Evolutionary conservation across 2,329 filamentous ascomycete species (phyloP), one percentile per base, ranked within the genome.

Genomic region (Epichloe baconii): DNA sequence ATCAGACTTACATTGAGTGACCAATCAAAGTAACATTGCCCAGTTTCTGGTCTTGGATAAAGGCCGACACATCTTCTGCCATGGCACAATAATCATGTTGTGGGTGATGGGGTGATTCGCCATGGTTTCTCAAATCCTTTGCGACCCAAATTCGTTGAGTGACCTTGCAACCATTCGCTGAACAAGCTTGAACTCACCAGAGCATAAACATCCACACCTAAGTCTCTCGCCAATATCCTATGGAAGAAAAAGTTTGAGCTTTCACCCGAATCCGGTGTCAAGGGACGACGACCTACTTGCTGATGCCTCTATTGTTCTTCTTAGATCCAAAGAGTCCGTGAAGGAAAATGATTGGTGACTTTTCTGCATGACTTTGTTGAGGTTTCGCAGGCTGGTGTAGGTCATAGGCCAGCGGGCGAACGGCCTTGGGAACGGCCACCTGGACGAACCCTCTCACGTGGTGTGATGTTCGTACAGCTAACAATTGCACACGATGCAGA

Each of bases 281-380:
- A 19, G 34, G 35, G 10, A 11, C n/a, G 43, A 11, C 36, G 35
- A 71, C 85, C 66, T 74, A 95, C 91, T 89, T 95, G 84, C 89
- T 94, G 56, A 97, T 93, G 62, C 79, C 87, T 66, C 90, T 77
- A 65, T 96, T 95, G 66, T 97, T 97, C 72, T 88, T 89, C 72
- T 94, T 95, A 38, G 88, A 95, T 19, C 91, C 91, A 62, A 97
- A 96, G 11, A 97, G 75, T 1, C 93, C 91, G 65, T 97, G 91
- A 62, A 97, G 80, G 58, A 97, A 86, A 55, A 97, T 69, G 56
- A 97, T 88, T 2, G 90, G 86, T 40, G 70, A 67, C 53, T 66
- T 63, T 61, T 73, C 65, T 50, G 67, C 62, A 26, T 68, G 65
- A 2, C 66, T 64, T 42, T 51, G 55, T 42, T 51, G 55, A 6